Conservation (phyloP, 257 asterid genomes). For the Ehretia macrophylla region DNA sequence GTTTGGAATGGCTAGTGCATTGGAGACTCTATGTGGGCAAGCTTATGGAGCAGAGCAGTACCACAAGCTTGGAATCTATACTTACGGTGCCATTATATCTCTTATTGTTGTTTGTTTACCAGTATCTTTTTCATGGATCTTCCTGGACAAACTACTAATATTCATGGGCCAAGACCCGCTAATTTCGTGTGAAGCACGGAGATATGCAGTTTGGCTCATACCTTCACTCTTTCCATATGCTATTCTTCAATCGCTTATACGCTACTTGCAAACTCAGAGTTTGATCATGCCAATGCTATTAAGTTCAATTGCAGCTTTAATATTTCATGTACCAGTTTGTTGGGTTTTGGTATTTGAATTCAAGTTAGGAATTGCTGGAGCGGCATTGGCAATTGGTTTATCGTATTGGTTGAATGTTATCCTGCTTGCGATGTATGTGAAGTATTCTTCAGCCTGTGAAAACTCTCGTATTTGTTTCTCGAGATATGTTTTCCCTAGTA, state of each 20-base stretch:
- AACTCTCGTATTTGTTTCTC: slow-evolving; percentile 35
- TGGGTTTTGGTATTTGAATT: slow-evolving; percentile 64
- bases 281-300: slow-evolving; percentile 66
- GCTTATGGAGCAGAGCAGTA: slow-evolving; percentile 79
- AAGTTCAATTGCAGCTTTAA: slow-evolving; percentile 50
- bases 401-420: slow-evolving; percentile 70
- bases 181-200: slow-evolving; percentile 65
- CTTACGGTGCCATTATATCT: slow-evolving; percentile 48
- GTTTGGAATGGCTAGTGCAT: slow-evolving; percentile 81
- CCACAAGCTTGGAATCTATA: slow-evolving; percentile 51
- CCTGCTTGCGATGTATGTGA: slow-evolving; percentile 46
- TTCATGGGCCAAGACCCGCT: slow-evolving; percentile 63
- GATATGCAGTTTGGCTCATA: slow-evolving; percentile 56
- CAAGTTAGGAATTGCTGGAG: slow-evolving; percentile 59
- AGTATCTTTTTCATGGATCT: slow-evolving; percentile 47
- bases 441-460: slow-evolving; percentile 49
- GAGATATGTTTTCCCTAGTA: slow-evolving; percentile 31
- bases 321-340: slow-evolving; percentile 56
- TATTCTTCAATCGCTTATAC: slow-evolving; percentile 61
- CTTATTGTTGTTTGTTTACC: slow-evolving; percentile 60
- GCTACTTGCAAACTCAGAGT: slow-evolving; percentile 74
- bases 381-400: slow-evolving; percentile 65
- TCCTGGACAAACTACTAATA: slow-evolving; percentile 51
- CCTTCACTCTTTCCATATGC: slow-evolving; percentile 78
- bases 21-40: slow-evolving; percentile 90